Evolutionary conservation across 495 filamentous ascomycete genomes (phyloP), one percentile per base, ranked within the genome.

Genomic region (Aspergillus kassunensis): DNA sequence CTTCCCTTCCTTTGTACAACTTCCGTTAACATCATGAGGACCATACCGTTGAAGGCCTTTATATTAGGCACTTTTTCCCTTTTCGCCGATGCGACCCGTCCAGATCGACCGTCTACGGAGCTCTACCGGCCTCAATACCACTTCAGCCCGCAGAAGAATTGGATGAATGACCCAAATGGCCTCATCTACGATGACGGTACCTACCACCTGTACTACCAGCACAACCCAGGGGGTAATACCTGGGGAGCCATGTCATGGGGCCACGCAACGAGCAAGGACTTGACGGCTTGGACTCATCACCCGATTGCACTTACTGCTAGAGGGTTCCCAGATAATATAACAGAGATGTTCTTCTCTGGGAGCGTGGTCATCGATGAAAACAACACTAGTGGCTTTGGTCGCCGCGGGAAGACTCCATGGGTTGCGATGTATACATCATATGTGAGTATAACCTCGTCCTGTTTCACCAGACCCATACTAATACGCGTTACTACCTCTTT

Each of bases 141-240:
- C 61, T 85, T 72, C 64, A 75, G 72, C 15, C 79, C 80, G 0
- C 65, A 70, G 4, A 53, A 59, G 23, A 63, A 73, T 44, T 83
- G 80, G 59, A 81, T 83, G 75, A 82, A 83, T 57, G 81, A 83
- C 53, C 80, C 81, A 11, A 81, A 78, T 61, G 80, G 81, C 39
- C 73, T 83, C 54, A 70, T 82, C 29, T 63, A 64, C 40, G 36
- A 60, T 16, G 42, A 70, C 44, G 66, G 65, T 2, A 56, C 25
- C 3, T 71, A 75, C 29, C 70, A 75, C 44, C 50, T 75, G 9
- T 73, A 59, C 48, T 73, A 57, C 57, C 70, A 75, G 30, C 70
- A 69, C 45, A 75, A 75, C 29, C 70, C 70, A 0, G 65, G 50
- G 15, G 64, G 66, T 7, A 50, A 46, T 2, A 41, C 51, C 13